phyloP scores from a whole-genome alignment of 2,329 filamentous ascomycete genomes.

The Metarhizium sp. region DNA sequence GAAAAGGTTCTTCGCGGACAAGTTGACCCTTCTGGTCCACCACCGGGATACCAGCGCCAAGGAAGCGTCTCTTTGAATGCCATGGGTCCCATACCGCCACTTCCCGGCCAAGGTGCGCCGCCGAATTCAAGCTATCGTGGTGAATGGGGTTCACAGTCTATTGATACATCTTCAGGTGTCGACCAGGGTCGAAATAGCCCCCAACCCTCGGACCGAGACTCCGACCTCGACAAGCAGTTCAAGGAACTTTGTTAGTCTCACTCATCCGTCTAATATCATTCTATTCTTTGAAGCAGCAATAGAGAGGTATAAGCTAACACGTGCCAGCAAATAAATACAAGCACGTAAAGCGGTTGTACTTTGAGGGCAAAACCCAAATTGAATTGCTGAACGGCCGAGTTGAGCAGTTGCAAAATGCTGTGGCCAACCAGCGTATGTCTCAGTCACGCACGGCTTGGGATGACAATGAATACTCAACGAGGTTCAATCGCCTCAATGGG shows the following conservation, averaged over 20 bases:
- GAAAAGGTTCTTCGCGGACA: conserved; percentile 36
- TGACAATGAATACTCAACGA: conserved; percentile 83
- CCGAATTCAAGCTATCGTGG: conserved; percentile 30
- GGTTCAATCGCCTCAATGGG: conserved; percentile 85
- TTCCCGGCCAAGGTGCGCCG: conserved; percentile 19
- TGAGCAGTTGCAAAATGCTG: conserved; percentile 91
- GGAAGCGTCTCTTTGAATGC: conserved; percentile 34
- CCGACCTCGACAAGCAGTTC: conserved; percentile 44
- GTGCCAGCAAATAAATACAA: conserved; percentile 82
- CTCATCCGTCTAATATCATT: neutral
- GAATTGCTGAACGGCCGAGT: conserved; percentile 81
- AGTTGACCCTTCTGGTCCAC: conserved; percentile 35
- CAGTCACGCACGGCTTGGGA: conserved; percentile 91
- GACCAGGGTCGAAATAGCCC: conserved; percentile 48
- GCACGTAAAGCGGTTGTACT: conserved; percentile 96
- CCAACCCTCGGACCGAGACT: conserved; percentile 38
- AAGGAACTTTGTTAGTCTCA: conserved; percentile 44
- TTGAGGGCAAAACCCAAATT: conserved; percentile 88
- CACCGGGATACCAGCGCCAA: conserved; percentile 44
- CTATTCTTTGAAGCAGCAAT: neutral
- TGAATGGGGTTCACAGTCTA: conserved; percentile 28
- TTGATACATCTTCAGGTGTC: conserved; percentile 29
- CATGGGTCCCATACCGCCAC: conserved; percentile 34
- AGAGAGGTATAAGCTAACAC: neutral
- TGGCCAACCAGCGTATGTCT: conserved; percentile 90